A percentile compares a stretch with the other conserved stretches of the same genome.
phyloP scores from a whole-genome alignment of 768 basidiomycete genomes.

The Coprinopsis marcescibilis region DNA sequence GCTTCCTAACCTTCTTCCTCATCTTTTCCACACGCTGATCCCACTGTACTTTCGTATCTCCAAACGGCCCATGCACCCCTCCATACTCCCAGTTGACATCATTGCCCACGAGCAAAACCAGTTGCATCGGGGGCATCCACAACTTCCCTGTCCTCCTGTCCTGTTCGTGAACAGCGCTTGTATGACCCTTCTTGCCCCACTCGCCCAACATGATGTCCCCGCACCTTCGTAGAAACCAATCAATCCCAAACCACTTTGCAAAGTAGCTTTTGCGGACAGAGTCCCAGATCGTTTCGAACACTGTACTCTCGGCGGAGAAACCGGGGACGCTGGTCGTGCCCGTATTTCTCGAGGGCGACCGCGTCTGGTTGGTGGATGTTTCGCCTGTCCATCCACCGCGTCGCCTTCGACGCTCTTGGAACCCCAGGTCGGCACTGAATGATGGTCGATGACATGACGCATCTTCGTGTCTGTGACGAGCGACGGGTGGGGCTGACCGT shows the following conservation, averaged over 20 bases:
- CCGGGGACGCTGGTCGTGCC: background rate
- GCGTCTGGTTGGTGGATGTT: too few relatives aligned
- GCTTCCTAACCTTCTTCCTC: background rate
- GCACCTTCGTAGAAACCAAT: background rate
- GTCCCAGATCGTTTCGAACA: background rate
- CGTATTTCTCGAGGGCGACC: background rate
- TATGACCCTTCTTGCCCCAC: background rate
- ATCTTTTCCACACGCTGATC: background rate
- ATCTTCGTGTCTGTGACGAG: background rate
- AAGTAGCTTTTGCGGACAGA: background rate
- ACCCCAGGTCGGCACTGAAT: background rate
- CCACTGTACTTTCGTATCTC: background rate
- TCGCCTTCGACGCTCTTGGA: background rate
- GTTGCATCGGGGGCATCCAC: background rate
- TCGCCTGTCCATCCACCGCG: background rate
- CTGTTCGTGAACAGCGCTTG: background rate
- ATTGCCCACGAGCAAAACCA: background rate
- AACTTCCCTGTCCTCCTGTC: background rate
- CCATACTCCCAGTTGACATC: too few relatives aligned
- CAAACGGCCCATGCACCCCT: too few relatives aligned
- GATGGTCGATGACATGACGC: background rate
- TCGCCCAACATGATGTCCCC: background rate
- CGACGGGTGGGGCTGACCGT: background rate
- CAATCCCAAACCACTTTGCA: background rate
- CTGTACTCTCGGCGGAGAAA: background rate